These are phyloP conservation scores for Candida dajiaensis DNA, from an alignment of 805 yeast genomes.

Conservation along the genomic window DNA sequence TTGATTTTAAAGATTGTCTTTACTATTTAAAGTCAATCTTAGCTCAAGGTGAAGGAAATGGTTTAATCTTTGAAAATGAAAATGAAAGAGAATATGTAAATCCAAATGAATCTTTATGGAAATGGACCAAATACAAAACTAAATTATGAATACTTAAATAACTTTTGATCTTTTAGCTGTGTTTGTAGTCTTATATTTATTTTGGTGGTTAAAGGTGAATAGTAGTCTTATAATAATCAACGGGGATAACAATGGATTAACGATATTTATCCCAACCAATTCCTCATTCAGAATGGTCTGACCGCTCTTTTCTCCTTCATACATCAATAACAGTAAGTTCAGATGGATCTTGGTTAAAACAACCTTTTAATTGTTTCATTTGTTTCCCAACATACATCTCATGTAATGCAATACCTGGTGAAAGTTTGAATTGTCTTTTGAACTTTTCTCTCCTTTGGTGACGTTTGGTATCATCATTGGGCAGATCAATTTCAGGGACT, in stretches of 20 bases:
- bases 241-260: too few relatives aligned
- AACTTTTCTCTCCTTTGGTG: background rate
- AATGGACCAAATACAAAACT: constrained; percentile 38
- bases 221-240: too few relatives aligned
- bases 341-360: background rate
- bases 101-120: constrained; percentile 39
- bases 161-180: too few relatives aligned
- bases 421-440: background rate
- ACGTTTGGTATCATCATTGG: background rate
- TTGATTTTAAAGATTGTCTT: constrained; percentile 32
- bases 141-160: too few relatives aligned
- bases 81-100: constrained; percentile 39
- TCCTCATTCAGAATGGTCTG: too few relatives aligned
- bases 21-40: constrained; percentile 30
- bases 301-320: background rate
- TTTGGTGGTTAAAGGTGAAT: too few relatives aligned
- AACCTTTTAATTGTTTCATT: background rate
- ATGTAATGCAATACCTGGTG: background rate
- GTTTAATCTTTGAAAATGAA: constrained; percentile 24
- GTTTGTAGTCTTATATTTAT: too few relatives aligned
- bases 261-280: too few relatives aligned
- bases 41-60: constrained; percentile 37
- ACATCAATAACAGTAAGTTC: background rate
- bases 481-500: background rate
- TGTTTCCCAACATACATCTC: background rate